phyloP scores from a whole-genome alignment of 495 filamentous ascomycete species.

The Penicillium lagena region DNA sequence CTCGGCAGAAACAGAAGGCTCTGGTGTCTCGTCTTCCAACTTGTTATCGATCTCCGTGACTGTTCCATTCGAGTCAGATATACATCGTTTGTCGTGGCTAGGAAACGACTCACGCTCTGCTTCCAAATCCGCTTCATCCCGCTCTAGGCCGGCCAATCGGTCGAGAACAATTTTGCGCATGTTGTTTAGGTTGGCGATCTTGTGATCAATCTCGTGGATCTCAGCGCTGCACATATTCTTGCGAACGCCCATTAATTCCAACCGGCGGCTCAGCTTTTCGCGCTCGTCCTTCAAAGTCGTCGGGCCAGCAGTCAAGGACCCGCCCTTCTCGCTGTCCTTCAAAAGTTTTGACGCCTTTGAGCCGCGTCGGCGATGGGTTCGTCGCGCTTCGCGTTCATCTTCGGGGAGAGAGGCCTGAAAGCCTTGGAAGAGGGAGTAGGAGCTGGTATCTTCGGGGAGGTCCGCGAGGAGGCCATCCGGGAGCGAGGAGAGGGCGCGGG shows the following conservation, averaged over 20 bases:
- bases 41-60: slow-evolving; percentile 79
- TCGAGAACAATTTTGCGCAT: slow-evolving; percentile 94
- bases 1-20: slow-evolving; percentile 48
- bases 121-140: slow-evolving; percentile 86
- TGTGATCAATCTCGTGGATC: slow-evolving; percentile 94
- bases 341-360: slow-evolving; percentile 71
- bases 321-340: slow-evolving; percentile 49
- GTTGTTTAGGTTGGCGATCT: slow-evolving; percentile 85
- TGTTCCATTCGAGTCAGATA: slow-evolving; percentile 25
- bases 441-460: slow-evolving; percentile 76
- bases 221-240: slow-evolving; percentile 98
- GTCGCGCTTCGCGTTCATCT: slow-evolving; percentile 55
- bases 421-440: slow-evolving; percentile 92
- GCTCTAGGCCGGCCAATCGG: slow-evolving; percentile 80
- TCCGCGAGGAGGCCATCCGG: slow-evolving; percentile 85
- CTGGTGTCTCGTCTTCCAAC: slow-evolving; percentile 67
- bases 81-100: slow-evolving; percentile 5
- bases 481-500: slow-evolving; percentile 81
- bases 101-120: slow-evolving; percentile 60
- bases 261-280: slow-evolving; percentile 63
- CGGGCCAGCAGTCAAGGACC: slow-evolving; percentile 56
- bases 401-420: slow-evolving; percentile 90
- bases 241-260: slow-evolving; percentile 87
- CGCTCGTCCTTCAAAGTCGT: slow-evolving; percentile 71
- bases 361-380: slow-evolving; percentile 55